These are phyloP conservation scores for Soucietia sequanensis DNA, from an alignment of 805 yeast genomes.

Conservation along the genomic window DNA sequence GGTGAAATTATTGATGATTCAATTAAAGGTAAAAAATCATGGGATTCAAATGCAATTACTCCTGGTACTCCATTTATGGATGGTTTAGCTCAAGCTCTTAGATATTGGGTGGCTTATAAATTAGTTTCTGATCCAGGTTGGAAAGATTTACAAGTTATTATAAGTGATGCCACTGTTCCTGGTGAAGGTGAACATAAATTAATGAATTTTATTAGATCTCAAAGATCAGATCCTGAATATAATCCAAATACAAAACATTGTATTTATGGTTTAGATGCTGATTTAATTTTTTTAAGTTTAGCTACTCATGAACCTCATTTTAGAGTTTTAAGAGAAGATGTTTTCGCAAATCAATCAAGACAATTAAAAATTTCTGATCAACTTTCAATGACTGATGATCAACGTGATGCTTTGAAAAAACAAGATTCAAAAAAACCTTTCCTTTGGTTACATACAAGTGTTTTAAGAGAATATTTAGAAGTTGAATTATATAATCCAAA, in stretches of 20 bases:
- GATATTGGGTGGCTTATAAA: conserved; percentile 93
- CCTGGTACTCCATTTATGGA: conserved; percentile 99
- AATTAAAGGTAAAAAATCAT: conserved; percentile 68
- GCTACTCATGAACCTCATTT: conserved; percentile 99
- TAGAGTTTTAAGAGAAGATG: conserved; percentile 91
- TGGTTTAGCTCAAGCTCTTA: conserved; percentile 71
- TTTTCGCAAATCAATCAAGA: conserved; percentile 72
- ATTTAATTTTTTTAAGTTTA: conserved; percentile 89
- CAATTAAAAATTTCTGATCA: conserved; percentile 48
- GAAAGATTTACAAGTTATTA: conserved; percentile 83
- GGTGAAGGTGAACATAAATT: conserved; percentile 99
- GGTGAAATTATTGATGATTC: conserved; percentile 80
- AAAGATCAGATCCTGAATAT: conserved; percentile 81
- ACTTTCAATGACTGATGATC: conserved; percentile 60
- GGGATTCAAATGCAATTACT: conserved; percentile 97
- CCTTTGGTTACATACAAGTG: conserved; percentile 88
- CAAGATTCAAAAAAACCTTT: conserved; percentile 72
- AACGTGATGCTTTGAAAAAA: conserved; percentile 40
- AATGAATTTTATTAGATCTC: conserved; percentile 92
- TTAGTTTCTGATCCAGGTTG: conserved; percentile 89
- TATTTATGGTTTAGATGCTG: conserved; percentile 97
- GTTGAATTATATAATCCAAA: conserved; percentile 75
- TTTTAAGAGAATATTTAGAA: conserved; percentile 82
- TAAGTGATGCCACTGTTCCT: conserved; percentile 95
- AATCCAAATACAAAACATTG: conserved; percentile 94